Conservation (phyloP, 208 protist genomes). For the Lotmaria passim region DNA sequence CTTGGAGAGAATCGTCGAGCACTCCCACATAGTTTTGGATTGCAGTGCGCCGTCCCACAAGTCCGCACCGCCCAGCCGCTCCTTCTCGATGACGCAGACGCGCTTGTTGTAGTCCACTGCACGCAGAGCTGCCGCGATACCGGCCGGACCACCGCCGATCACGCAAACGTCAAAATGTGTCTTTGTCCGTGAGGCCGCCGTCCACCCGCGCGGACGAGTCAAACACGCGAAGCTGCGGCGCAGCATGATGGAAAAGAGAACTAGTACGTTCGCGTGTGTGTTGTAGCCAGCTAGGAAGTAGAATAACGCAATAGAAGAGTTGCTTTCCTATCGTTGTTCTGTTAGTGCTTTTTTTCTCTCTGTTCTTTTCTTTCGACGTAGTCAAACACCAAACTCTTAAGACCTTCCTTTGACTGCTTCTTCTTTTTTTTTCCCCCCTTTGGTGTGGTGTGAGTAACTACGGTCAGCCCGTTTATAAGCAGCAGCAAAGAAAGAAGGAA, state of each 20-base stretch:
- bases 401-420: too few species aligned
- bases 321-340: too few species aligned
- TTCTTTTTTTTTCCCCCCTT: too few species aligned
- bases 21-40: constrained; percentile 88
- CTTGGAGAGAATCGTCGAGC: constrained; percentile 52
- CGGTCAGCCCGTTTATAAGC: too few species aligned
- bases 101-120: constrained; percentile 77
- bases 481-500: not conserved
- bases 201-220: constrained; percentile 27
- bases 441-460: not conserved
- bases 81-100: constrained; percentile 75
- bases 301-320: too few species aligned
- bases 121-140: constrained; percentile 73
- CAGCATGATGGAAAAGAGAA: constrained; percentile 12
- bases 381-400: too few species aligned
- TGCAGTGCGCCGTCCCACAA: constrained; percentile 84
- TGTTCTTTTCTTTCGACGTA: too few species aligned
- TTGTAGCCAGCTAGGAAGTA: too few species aligned
- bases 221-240: not conserved
- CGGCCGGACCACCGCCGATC: constrained; percentile 78
- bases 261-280: too few species aligned
- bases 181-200: constrained; percentile 14
- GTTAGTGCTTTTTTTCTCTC: too few species aligned
- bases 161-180: constrained; percentile 80
- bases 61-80: constrained; percentile 66